A percentile compares a stretch with the other conserved stretches of the same genome.
Evolutionary conservation across 345 rosid species (phyloP).

Genomic region (Gossypium turneri): DNA sequence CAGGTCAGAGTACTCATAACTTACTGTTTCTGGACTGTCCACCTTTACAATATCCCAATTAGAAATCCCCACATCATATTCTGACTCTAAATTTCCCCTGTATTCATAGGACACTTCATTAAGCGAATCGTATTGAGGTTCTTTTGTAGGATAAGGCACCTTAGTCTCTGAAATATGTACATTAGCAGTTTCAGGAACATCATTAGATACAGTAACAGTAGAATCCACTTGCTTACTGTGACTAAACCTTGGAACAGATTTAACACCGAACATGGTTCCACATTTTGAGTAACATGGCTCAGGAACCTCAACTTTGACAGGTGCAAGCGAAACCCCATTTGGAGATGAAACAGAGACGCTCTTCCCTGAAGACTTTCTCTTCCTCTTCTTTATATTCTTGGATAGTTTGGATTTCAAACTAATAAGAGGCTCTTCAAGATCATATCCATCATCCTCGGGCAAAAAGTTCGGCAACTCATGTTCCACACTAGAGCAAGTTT

Average conservation of each 20-base stretch:
- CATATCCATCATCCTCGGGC: constrained; percentile 36
- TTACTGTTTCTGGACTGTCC: constrained; percentile 22
- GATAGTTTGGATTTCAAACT: constrained; percentile 41
- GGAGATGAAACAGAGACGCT: constrained; percentile 19
- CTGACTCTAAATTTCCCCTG: constrained; percentile 12
- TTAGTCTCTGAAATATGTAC: constrained; percentile 12
- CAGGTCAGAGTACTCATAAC: constrained; percentile 11
- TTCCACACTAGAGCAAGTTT: constrained; percentile 18
- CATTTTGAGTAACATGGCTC: constrained; percentile 33
- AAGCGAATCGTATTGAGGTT: constrained; percentile 24
- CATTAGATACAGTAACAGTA: constrained; percentile 13
- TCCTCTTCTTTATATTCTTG: constrained; percentile 34
- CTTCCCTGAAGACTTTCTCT: constrained; percentile 29
- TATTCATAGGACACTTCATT: constrained; percentile 18
- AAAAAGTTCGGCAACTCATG: constrained; percentile 18
- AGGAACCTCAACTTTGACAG: constrained; percentile 39
- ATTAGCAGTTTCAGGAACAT: constrained; percentile 18
- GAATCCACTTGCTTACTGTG: constrained; percentile 21
- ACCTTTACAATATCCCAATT: constrained; percentile 28
- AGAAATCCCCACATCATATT: constrained; percentile 20
- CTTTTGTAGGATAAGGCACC: constrained; percentile 20
- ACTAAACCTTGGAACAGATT: constrained; percentile 22
- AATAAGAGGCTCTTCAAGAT: constrained; percentile 49
- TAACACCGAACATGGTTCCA: constrained; percentile 15
- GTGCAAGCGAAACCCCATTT: constrained; percentile 16